Conservation (phyloP, 176 grass and related monocot genomes). For the Carex parvula region DNA sequence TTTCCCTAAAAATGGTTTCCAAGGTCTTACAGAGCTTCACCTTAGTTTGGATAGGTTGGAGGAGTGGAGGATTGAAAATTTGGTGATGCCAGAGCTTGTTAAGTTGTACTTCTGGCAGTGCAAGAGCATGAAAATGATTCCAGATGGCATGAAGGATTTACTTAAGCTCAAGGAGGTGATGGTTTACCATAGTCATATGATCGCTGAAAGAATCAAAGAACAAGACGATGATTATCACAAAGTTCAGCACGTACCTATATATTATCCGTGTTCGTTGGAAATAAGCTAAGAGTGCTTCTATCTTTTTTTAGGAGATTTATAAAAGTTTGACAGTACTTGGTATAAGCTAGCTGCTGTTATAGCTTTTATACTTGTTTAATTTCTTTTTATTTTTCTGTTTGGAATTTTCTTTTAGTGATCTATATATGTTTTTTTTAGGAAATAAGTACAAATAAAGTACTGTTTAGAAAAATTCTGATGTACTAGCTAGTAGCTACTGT, state of each 20-base stretch:
- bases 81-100: neutral
- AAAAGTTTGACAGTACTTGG: neutral
- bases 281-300: neutral
- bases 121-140: neutral
- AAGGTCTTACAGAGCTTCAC: constrained; percentile 14
- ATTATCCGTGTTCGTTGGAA: constrained; percentile 8
- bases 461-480: neutral
- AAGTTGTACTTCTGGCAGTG: neutral
- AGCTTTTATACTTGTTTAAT: neutral
- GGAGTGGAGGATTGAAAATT: constrained; percentile 3
- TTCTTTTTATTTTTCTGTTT: neutral
- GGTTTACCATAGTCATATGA: neutral
- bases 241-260: neutral
- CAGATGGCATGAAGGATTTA: neutral
- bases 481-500: neutral
- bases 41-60: neutral
- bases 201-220: neutral
- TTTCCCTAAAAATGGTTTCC: constrained; percentile 32
- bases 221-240: neutral
- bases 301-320: neutral
- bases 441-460: neutral
- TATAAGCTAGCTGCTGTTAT: neutral
- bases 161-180: constrained; percentile 8
- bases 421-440: neutral
- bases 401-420: neutral